A percentile compares a stretch with the other conserved stretches of the same genome.
Evolutionary conservation across 2,329 filamentous ascomycete species (phyloP).

Genomic region (Kalmusia sp.): DNA sequence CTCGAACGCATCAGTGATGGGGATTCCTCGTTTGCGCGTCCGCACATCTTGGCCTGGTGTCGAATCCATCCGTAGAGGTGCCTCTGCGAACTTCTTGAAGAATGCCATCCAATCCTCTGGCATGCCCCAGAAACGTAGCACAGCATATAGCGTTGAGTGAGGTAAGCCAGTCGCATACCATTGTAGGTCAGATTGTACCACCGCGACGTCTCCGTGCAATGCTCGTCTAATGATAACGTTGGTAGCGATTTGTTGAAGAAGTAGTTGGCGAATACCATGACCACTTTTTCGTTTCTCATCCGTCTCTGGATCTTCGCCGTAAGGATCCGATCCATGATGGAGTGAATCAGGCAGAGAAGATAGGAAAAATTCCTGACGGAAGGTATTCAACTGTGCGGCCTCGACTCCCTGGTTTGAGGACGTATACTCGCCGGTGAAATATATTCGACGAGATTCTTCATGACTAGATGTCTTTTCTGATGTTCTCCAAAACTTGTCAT

Average conservation of each 20-base stretch:
- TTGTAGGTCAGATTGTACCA: conserved; percentile 53
- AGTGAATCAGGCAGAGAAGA: conserved; percentile 26
- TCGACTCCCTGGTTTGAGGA: conserved; percentile 6
- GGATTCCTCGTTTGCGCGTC: conserved; percentile 50
- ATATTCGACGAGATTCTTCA: conserved; percentile 6
- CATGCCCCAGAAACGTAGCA: conserved; percentile 52
- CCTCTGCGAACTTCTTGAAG: conserved; percentile 52
- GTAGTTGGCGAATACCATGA: conserved; percentile 47
- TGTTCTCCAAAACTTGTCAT: conserved; percentile 14
- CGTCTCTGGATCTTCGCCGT: conserved; percentile 12
- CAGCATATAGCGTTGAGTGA: conserved; percentile 50
- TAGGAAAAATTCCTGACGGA: conserved; percentile 9
- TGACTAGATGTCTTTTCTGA: not conserved
- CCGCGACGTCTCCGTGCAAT: conserved; percentile 43
- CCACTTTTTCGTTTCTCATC: conserved; percentile 12
- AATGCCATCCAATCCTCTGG: conserved; percentile 50
- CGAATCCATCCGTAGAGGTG: conserved; percentile 48
- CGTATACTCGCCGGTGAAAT: conserved; percentile 6
- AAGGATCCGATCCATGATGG: conserved; percentile 23
- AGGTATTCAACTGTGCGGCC: conserved; percentile 22
- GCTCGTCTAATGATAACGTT: conserved; percentile 46
- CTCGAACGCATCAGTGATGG: conserved; percentile 52
- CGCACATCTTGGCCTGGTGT: conserved; percentile 40
- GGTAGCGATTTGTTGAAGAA: conserved; percentile 50
- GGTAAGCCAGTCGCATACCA: conserved; percentile 53